Percentiles rank a stretch among this genome's conserved stretches.
phyloP scores from a whole-genome alignment of 768 basidiomycete species.

The Lactarius hatsudake region DNA sequence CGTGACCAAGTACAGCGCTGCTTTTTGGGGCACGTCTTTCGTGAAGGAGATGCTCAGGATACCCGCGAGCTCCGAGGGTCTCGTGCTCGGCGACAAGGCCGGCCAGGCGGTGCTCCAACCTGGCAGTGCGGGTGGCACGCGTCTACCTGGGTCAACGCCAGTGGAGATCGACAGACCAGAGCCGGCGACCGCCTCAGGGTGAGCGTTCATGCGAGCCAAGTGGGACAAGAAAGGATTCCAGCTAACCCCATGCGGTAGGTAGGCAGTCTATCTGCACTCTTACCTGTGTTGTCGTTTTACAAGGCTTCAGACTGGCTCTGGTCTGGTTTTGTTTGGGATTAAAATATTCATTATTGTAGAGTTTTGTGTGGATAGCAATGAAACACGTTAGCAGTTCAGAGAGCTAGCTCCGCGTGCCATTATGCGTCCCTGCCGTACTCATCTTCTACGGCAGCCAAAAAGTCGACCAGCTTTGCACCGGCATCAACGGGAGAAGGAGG shows the following conservation, averaged over 20 bases:
- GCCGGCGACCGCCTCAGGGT: background rate
- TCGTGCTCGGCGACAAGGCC: constrained; percentile 29
- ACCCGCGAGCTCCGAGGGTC: constrained; percentile 26
- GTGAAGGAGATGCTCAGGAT: constrained; percentile 79
- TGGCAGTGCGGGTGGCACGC: constrained; percentile 29
- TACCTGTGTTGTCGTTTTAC: background rate
- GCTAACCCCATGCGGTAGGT: background rate
- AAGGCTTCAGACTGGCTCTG: background rate
- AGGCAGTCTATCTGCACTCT: background rate
- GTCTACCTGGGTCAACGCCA: constrained; percentile 17
- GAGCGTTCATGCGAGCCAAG: background rate
- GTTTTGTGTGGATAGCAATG: background rate
- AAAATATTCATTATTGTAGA: constrained; percentile 22
- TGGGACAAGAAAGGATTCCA: background rate
- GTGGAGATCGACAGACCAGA: constrained; percentile 14
- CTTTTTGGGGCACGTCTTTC: constrained; percentile 90
- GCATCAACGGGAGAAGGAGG: background rate
- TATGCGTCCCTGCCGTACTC: constrained; percentile 39
- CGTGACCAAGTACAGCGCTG: constrained; percentile 90
- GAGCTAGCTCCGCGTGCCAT: background rate
- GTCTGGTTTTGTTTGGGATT: constrained; percentile 9
- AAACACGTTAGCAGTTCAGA: background rate
- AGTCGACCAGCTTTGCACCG: constrained; percentile 55
- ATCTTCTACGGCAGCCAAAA: constrained; percentile 55
- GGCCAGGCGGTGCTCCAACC: constrained; percentile 34